Conservation (phyloP, 495 filamentous ascomycete species). For the Neurospora tetraspora region DNA sequence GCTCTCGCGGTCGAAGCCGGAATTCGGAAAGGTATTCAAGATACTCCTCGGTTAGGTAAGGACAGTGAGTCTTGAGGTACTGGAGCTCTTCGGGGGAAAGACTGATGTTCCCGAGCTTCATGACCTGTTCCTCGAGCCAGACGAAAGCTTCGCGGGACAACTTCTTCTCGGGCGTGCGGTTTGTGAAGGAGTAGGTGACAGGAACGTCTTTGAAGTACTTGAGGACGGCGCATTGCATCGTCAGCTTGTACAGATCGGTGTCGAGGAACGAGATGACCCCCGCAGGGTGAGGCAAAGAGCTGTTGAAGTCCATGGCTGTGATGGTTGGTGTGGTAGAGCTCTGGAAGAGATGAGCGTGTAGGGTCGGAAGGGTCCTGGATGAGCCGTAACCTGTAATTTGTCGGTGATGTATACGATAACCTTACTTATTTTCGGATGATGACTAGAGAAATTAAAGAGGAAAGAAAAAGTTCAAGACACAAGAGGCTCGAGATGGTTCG, state of each 20-base stretch:
- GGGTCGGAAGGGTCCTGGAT: neutral
- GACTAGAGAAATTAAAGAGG: neutral
- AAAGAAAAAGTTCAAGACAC: neutral
- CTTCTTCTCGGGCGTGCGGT: conserved; percentile 89
- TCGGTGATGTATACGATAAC: neutral
- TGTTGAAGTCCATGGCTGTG: conserved; percentile 43
- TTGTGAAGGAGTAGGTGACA: conserved; percentile 88
- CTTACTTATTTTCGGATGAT: neutral
- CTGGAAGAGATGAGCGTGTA: neutral
- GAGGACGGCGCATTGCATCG: conserved; percentile 93
- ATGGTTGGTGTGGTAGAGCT: neutral
- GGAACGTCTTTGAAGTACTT: conserved; percentile 78
- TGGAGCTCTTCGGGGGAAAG: conserved; percentile 67
- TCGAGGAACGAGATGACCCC: conserved; percentile 89
- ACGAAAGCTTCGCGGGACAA: conserved; percentile 69
- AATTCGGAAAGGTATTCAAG: conserved; percentile 73
- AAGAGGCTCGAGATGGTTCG: neutral
- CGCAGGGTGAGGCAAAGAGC: conserved; percentile 45
- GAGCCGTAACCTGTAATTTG: neutral
- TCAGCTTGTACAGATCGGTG: conserved; percentile 96
- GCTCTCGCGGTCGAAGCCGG: conserved; percentile 65
- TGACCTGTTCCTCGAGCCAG: conserved; percentile 77
- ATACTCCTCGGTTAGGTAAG: conserved; percentile 70
- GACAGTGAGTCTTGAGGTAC: conserved; percentile 69
- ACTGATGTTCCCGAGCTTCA: conserved; percentile 66